Conservation (phyloP, 2,329 filamentous ascomycete genomes). For the Camillea tinctor region DNA sequence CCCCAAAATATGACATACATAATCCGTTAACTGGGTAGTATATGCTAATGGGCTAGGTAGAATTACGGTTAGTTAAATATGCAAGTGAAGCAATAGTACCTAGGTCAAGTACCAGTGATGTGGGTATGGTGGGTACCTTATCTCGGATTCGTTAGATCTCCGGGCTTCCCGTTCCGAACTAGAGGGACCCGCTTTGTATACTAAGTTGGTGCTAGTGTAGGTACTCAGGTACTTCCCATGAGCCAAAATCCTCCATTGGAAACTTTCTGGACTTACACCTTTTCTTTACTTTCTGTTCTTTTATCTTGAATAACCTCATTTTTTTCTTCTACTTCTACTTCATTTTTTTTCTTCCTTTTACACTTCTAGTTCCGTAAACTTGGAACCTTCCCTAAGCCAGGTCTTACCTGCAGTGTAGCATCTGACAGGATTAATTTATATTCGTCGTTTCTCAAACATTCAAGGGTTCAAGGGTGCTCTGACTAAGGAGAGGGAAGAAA, state of each 20-base stretch:
- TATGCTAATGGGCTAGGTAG: too few relatives aligned
- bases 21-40: too few relatives aligned
- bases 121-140: neutral
- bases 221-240: neutral
- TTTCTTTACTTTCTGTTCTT: too few relatives aligned
- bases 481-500: too few relatives aligned
- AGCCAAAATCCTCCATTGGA: neutral
- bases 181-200: too few relatives aligned
- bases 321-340: too few relatives aligned
- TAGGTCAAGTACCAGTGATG: too few relatives aligned
- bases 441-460: neutral
- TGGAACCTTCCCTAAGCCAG: neutral
- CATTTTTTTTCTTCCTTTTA: neutral
- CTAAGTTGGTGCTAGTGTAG: too few relatives aligned
- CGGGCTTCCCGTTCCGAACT: too few relatives aligned
- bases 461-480: neutral
- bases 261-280: neutral
- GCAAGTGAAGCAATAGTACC: neutral
- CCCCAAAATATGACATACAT: too few relatives aligned
- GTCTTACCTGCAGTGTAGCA: neutral
- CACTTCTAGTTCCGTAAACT: neutral
- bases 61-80: neutral
- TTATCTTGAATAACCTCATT: too few relatives aligned
- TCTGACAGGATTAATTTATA: neutral
- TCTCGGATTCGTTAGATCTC: neutral